Evolutionary conservation across 106 monocot species (phyloP).

Genomic region (Allium sativum): DNA sequence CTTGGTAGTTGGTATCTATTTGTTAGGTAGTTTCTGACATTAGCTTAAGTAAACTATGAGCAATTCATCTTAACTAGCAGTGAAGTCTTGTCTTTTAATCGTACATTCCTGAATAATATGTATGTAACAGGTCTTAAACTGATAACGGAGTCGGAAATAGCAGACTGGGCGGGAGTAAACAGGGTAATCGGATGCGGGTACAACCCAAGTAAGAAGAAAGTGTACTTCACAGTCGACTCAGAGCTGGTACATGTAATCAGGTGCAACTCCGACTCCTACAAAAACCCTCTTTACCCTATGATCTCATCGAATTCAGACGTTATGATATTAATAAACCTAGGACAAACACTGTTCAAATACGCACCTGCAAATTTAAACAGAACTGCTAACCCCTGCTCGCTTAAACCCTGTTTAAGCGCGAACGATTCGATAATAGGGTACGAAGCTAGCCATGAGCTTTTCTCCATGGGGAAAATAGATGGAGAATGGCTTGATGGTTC

Average conservation of each 20-base stretch:
- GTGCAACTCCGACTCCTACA: conserved; percentile 56
- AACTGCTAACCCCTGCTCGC: conserved; percentile 41
- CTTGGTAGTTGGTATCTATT: too few species aligned
- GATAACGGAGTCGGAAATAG: conserved; percentile 34
- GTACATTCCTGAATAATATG: too few species aligned
- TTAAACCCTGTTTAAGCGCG: background rate
- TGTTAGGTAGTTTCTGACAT: too few species aligned
- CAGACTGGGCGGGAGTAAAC: conserved; percentile 41
- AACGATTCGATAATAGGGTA: conserved; percentile 1
- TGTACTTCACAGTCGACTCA: conserved; percentile 69
- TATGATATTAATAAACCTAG: conserved; percentile 59
- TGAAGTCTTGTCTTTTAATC: too few species aligned
- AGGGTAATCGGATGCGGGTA: conserved; percentile 72
- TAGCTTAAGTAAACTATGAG: too few species aligned
- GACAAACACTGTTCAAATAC: conserved; percentile 59
- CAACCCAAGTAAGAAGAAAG: conserved; percentile 57
- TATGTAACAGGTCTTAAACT: conserved; percentile 44
- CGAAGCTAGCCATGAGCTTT: conserved; percentile 57
- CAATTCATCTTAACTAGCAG: too few species aligned
- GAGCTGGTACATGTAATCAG: conserved; percentile 39
- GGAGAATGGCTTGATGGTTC: conserved; percentile 9
- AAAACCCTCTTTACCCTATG: conserved; percentile 50
- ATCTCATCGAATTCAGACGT: conserved; percentile 44
- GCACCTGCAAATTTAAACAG: conserved; percentile 44
- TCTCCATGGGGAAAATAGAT: conserved; percentile 47